These are phyloP conservation scores for Poa pratensis DNA, from an alignment of 176 grass and related monocot species.

Conservation along the genomic window DNA sequence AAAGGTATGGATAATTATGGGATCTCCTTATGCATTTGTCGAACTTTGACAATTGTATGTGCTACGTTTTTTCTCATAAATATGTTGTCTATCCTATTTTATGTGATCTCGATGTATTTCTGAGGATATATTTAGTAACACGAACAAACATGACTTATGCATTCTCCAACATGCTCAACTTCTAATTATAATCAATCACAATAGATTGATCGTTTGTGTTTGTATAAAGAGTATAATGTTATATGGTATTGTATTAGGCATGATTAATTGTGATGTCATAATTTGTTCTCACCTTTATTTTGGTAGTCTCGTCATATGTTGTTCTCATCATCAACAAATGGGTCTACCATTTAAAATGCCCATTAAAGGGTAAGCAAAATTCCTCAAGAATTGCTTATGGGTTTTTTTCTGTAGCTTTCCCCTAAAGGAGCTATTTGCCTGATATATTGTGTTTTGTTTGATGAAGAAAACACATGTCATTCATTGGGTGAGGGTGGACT, in stretches of 20 bases:
- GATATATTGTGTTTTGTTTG: slow-evolving; percentile 21
- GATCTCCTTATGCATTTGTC: background rate
- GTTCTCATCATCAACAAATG: no score
- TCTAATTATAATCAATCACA: background rate
- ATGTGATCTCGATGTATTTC: background rate
- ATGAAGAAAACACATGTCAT: slow-evolving; percentile 86
- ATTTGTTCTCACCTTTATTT: background rate
- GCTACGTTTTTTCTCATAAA: background rate
- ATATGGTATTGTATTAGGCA: background rate
- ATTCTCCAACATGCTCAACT: background rate
- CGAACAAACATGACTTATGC: background rate
- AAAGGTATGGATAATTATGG: slow-evolving; percentile 54
- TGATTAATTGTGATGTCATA: background rate
- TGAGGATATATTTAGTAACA: background rate
- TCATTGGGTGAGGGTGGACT: slow-evolving; percentile 83
- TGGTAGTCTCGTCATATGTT: no score
- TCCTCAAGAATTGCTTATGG: fast-evolving
- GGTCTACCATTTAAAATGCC: no score
- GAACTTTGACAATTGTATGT: background rate
- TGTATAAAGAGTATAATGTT: background rate
- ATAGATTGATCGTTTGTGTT: background rate
- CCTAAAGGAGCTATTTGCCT: background rate
- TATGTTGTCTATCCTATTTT: background rate
- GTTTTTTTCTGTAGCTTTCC: background rate
- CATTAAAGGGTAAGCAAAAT: no score